Evolutionary conservation across 345 rosid species (phyloP).

Genomic region (Populus ilicifolia): DNA sequence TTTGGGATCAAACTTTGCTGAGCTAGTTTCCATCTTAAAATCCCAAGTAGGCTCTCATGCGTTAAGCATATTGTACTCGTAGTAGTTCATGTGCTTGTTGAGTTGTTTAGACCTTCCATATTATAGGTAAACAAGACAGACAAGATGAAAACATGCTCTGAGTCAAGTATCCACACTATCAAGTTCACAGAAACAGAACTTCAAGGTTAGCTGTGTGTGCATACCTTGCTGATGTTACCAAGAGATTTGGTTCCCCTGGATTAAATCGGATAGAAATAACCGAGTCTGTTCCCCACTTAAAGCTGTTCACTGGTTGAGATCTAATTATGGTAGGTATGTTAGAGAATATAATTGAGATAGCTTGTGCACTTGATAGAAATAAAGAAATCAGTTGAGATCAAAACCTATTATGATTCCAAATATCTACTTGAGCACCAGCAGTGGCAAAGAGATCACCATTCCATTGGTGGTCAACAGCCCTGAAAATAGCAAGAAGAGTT

Average conservation of each 20-base stretch:
- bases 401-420: constrained; percentile 96
- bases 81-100: neutral
- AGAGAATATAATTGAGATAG: neutral
- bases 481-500: constrained; percentile 20
- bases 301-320: constrained; percentile 84
- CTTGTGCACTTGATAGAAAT: neutral
- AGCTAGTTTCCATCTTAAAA: neutral
- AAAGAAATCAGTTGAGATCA: constrained; percentile 2
- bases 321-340: constrained; percentile 32
- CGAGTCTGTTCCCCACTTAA: constrained; percentile 84
- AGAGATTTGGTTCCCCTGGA: constrained; percentile 83
- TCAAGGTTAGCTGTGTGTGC: constrained; percentile 7
- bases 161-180: neutral
- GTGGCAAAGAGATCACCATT: constrained; percentile 88
- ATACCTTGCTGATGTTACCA: constrained; percentile 83
- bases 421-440: constrained; percentile 85
- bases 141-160: neutral
- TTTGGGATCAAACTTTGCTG: neutral
- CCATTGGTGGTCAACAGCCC: constrained; percentile 98
- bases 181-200: neutral
- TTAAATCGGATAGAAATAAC: constrained; percentile 83
- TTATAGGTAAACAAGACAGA: neutral
- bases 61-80: neutral
- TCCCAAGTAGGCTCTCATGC: neutral
- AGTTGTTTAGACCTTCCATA: neutral